These are phyloP conservation scores for Scheffersomyces quercinus DNA, from an alignment of 1,139 yeast genomes.

Conservation along the genomic window DNA sequence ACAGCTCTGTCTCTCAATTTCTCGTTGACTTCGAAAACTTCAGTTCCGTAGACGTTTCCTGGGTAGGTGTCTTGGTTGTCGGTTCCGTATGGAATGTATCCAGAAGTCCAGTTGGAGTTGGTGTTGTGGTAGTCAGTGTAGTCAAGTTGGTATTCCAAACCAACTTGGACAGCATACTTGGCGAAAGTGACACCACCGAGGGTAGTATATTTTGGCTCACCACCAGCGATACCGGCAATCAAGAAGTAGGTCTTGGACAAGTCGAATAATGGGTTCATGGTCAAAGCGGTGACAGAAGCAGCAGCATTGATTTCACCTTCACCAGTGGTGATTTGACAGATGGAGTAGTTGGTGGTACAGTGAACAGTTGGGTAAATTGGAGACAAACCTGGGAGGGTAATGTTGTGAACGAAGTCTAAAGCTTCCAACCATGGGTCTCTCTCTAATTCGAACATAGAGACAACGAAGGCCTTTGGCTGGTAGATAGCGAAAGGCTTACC, in stretches of 20 bases:
- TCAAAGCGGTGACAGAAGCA: conserved; percentile 54
- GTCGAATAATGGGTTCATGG: conserved; percentile 57
- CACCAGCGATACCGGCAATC: conserved; percentile 69
- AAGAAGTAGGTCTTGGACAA: conserved; percentile 60
- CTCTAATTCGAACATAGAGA: conserved; percentile 60
- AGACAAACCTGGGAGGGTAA: conserved; percentile 65
- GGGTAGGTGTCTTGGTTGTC: conserved; percentile 54
- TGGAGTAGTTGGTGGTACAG: conserved; percentile 53
- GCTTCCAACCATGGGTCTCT: conserved; percentile 33
- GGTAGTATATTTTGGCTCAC: conserved; percentile 50
- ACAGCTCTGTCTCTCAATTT: conserved; percentile 60
- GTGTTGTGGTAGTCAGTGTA: conserved; percentile 47
- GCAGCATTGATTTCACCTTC: conserved; percentile 75
- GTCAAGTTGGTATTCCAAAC: conserved; percentile 57
- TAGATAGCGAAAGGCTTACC: conserved; percentile 40
- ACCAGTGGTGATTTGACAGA: conserved; percentile 67
- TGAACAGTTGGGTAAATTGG: conserved; percentile 58
- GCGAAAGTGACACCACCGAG: conserved; percentile 63
- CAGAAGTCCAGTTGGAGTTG: conserved; percentile 58
- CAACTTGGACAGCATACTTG: conserved; percentile 63
- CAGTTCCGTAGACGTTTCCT: conserved; percentile 59
- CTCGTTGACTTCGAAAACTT: conserved; percentile 63
- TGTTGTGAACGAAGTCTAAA: conserved; percentile 28
- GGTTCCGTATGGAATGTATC: conserved; percentile 61
- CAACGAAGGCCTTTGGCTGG: conserved; percentile 55